Conservation (phyloP, 192 early-diverging fungal species). For the Coemansia aciculifera region DNA sequence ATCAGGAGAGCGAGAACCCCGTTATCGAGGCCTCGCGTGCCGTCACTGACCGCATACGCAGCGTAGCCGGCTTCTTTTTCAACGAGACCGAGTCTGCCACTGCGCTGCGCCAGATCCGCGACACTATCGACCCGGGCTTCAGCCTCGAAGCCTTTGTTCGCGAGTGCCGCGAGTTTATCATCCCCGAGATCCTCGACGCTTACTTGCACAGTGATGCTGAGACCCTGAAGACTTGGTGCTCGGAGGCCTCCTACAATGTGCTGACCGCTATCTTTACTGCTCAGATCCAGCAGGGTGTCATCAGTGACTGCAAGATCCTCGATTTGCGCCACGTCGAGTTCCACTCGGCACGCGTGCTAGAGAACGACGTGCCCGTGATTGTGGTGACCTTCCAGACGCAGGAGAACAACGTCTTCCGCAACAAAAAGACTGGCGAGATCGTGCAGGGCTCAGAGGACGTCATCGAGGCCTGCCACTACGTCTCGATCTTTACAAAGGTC, state of each 20-base stretch:
- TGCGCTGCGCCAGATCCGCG: slow-evolving; percentile 77
- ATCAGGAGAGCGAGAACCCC: slow-evolving; percentile 90
- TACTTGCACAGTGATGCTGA: slow-evolving; percentile 83
- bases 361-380: slow-evolving; percentile 91
- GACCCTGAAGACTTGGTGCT: slow-evolving; percentile 90
- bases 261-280: slow-evolving; percentile 80
- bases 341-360: slow-evolving; percentile 83
- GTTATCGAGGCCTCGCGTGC: slow-evolving; percentile 73
- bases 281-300: slow-evolving; percentile 82
- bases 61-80: slow-evolving; percentile 76
- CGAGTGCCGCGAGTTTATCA: slow-evolving; percentile 87
- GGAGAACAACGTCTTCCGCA: slow-evolving; percentile 91
- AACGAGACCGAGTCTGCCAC: slow-evolving; percentile 93
- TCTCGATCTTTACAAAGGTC: slow-evolving; percentile 87
- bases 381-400: slow-evolving; percentile 89
- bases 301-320: slow-evolving; percentile 92
- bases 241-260: slow-evolving; percentile 84
- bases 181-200: slow-evolving; percentile 96
- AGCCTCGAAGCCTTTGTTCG: slow-evolving; percentile 83
- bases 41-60: slow-evolving; percentile 75
- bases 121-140: slow-evolving; percentile 84
- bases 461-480: slow-evolving; percentile 86
- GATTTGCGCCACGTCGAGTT: slow-evolving; percentile 92
- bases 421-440: slow-evolving; percentile 81
- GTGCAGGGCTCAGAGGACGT: slow-evolving; percentile 84